Base-by-base conservation (phyloP, 495 filamentous ascomycete genomes). In the Astrocystis sublimbata region DNA sequence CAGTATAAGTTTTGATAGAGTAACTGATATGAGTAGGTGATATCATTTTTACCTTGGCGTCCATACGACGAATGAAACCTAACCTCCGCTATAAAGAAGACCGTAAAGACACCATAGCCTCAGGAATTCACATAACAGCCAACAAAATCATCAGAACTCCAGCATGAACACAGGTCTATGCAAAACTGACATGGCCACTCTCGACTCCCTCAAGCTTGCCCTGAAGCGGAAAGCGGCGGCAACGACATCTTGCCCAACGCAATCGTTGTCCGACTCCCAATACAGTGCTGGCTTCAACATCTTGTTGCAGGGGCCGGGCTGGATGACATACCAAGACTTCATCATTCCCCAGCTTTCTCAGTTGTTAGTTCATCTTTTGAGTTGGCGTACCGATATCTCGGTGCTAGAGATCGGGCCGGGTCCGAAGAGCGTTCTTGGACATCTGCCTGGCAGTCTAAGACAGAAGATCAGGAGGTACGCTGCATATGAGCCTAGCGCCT, bases 371-470 rank as follows among this genome's bases (percentile, higher is more conserved):
- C 68, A 78, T 47, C 76, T 86, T 64, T 75, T 82, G 71, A 73
- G 75, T 58, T 78, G 81, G 38, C 79, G 78, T 58, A 58, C 33
- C 60, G 55, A 62, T 47, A 76, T 87, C 63, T 87, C 83, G 35
- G 78, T 80, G 28, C 76, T 88, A 60, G 86, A 88, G 71, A 84
- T 88, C 61, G 83, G 82, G 71, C 84, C 86, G 0, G 86, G 85
- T 56, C 78, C 83, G 26, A 78, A 79, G 72, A 87, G 76, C 60
- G 42, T 87, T 26, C 72, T 88, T 64, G 80, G 77, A 66, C 65
- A 76, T 71, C 77, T 87, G 59, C 82, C 85, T 38, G 26, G 33
- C 6, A 49, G 12, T 68, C 68, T 79, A 62, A 81, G 78, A 74
- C 56, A 57, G 50, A 82, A 79, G 68, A 60, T 89, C 65, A 69